Percentiles rank a stretch among this genome's conserved stretches.
phyloP scores from a whole-genome alignment of 371 early-diverging fungal species.

The Mortierella sp. region DNA sequence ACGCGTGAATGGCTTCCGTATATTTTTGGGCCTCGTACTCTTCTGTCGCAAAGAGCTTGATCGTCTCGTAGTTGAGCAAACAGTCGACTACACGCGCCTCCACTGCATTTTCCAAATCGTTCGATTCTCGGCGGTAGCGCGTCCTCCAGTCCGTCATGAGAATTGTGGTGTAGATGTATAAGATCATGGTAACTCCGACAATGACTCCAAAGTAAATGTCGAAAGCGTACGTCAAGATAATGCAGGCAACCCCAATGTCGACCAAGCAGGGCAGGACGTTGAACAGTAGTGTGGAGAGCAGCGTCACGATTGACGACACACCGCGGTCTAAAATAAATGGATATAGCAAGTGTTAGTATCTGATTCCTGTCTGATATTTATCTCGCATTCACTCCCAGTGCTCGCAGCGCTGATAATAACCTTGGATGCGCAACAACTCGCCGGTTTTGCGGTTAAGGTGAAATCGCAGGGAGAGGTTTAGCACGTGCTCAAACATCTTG shows the following conservation, averaged over 20 bases:
- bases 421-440: conserved; percentile 84
- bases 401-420: conserved; percentile 17
- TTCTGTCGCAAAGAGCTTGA: conserved; percentile 89
- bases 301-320: conserved; percentile 80
- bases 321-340: conserved; percentile 83
- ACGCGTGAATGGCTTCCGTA: conserved; percentile 78
- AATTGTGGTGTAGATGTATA: conserved; percentile 88
- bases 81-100: conserved; percentile 90
- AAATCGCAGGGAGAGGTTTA: conserved; percentile 83
- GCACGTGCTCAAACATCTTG: conserved; percentile 90
- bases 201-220: conserved; percentile 86
- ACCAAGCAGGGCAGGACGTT: conserved; percentile 91
- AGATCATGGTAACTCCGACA: conserved; percentile 89
- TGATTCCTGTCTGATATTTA: no score
- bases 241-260: conserved; percentile 87
- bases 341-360: conserved; percentile 27
- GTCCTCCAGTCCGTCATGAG: conserved; percentile 94
- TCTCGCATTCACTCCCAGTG: neutral
- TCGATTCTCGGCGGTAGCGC: conserved; percentile 82
- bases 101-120: conserved; percentile 81
- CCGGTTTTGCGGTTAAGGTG: conserved; percentile 96
- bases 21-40: conserved; percentile 86
- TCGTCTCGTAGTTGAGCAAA: conserved; percentile 95
- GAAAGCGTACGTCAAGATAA: conserved; percentile 78
- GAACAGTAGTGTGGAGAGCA: conserved; percentile 88